A percentile compares a stretch with the other conserved stretches of the same genome.
Conservation (phyloP, 768 basidiomycete species). For the Suillus clintonianus region DNA sequence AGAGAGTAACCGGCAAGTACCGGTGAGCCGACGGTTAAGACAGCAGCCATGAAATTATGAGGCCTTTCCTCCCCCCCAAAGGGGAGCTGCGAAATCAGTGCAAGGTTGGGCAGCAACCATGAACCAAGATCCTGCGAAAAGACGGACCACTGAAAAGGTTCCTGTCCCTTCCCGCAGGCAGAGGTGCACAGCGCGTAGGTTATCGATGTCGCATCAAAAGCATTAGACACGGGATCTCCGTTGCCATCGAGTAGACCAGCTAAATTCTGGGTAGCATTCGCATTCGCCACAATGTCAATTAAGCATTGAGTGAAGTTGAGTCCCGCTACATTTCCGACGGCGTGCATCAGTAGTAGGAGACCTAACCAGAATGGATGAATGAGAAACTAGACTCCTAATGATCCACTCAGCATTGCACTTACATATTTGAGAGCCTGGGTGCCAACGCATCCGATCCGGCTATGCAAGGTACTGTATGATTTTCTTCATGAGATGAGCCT, state of each 20-base stretch:
- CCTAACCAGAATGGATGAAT: neutral
- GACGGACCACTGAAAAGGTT: slow-evolving; percentile 13
- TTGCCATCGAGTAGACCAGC: neutral
- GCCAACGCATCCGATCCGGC: too few species aligned
- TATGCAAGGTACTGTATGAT: too few species aligned
- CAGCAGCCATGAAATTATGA: slow-evolving; percentile 43
- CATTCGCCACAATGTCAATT: neutral
- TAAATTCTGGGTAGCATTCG: neutral
- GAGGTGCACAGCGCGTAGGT: neutral
- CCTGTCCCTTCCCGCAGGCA: neutral
- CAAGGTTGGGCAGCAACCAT: slow-evolving; percentile 52
- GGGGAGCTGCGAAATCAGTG: slow-evolving; percentile 50
- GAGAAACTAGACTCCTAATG: neutral
- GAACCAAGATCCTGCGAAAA: slow-evolving; percentile 39
- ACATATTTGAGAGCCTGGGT: too few species aligned
- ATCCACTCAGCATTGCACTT: too few species aligned
- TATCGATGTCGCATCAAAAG: neutral
- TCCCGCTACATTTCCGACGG: neutral
- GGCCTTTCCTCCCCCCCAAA: slow-evolving; percentile 41
- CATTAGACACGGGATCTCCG: neutral
- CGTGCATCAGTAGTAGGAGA: neutral
- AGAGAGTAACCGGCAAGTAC: slow-evolving; percentile 48
- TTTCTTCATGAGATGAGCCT: too few species aligned
- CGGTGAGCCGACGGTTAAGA: slow-evolving; percentile 48
- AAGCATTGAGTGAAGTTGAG: neutral